Evolutionary conservation across 2,329 filamentous ascomycete species (phyloP).

Genomic region (Didymella pinodella): DNA sequence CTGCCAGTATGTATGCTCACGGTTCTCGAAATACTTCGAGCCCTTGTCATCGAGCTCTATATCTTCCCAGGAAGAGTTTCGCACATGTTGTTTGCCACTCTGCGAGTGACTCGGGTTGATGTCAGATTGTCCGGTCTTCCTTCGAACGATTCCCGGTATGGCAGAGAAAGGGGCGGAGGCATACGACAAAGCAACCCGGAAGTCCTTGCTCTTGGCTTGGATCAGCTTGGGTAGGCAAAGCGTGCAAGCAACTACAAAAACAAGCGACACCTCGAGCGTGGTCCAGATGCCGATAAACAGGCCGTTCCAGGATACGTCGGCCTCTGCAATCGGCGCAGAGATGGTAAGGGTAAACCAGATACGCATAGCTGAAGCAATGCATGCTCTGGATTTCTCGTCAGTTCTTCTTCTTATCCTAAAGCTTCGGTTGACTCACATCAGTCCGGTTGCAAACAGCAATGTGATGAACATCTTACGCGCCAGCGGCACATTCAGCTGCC

Average conservation of each 20-base stretch:
- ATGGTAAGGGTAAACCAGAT: slow-evolving; percentile 40
- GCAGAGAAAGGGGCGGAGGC: slow-evolving; percentile 25
- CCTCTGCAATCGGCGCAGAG: slow-evolving; percentile 27
- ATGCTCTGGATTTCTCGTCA: slow-evolving; percentile 29
- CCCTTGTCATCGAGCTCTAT: slow-evolving; percentile 11
- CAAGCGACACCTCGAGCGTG: slow-evolving; percentile 36
- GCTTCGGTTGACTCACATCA: slow-evolving; percentile 30
- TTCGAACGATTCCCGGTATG: slow-evolving; percentile 12
- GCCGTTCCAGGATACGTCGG: slow-evolving; percentile 39
- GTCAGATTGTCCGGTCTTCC: slow-evolving; percentile 3
- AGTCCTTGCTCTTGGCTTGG: slow-evolving; percentile 33
- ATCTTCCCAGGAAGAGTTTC: slow-evolving; percentile 8
- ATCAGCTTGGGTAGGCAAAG: slow-evolving; percentile 37
- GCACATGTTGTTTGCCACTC: neutral
- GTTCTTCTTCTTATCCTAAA: neutral
- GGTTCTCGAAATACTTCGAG: slow-evolving; percentile 2
- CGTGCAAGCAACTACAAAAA: slow-evolving; percentile 39
- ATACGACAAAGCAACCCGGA: slow-evolving; percentile 30
- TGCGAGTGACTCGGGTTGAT: neutral
- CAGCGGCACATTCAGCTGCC: slow-evolving; percentile 34
- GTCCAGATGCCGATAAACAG: slow-evolving; percentile 42
- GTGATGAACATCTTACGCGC: slow-evolving; percentile 37
- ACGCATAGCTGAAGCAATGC: slow-evolving; percentile 38
- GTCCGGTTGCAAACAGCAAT: slow-evolving; percentile 35
- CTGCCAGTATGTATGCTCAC: slow-evolving; percentile 12